Conservation (phyloP, 495 filamentous ascomycete species). For the Hypoxylon perforatum region DNA sequence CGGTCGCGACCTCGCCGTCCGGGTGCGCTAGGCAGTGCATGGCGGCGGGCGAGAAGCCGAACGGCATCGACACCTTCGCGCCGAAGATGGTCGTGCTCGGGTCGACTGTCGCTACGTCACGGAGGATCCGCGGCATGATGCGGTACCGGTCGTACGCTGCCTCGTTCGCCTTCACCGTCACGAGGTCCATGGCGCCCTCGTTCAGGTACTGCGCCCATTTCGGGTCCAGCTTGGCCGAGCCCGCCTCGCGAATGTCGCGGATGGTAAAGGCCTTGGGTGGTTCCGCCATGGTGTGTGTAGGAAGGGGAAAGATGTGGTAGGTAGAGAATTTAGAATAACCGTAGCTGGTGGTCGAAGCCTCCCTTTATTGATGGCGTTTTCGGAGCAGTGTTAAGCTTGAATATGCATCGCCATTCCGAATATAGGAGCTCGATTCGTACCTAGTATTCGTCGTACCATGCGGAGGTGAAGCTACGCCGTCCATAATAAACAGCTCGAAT, state of each 20-base stretch:
- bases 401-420: neutral
- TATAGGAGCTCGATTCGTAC: neutral
- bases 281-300: neutral
- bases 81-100: conserved; percentile 61
- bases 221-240: neutral
- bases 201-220: conserved; percentile 42
- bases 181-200: conserved; percentile 41
- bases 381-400: neutral
- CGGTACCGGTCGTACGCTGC: conserved; percentile 64
- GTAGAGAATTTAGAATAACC: neutral
- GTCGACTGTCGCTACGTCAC: conserved; percentile 63
- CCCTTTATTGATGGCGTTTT: neutral
- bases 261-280: neutral
- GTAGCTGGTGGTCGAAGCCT: neutral
- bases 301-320: neutral
- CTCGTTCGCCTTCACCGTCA: conserved; percentile 60
- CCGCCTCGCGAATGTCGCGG: neutral
- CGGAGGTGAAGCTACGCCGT: neutral
- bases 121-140: conserved; percentile 65
- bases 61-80: conserved; percentile 24
- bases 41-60: conserved; percentile 43
- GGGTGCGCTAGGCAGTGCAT: conserved; percentile 48
- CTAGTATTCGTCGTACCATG: neutral
- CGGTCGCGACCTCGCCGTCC: conserved; percentile 65
- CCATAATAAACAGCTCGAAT: neutral